Base-by-base conservation (phyloP, 2,329 filamentous ascomycete genomes). In the Alternaria metachromatica region DNA sequence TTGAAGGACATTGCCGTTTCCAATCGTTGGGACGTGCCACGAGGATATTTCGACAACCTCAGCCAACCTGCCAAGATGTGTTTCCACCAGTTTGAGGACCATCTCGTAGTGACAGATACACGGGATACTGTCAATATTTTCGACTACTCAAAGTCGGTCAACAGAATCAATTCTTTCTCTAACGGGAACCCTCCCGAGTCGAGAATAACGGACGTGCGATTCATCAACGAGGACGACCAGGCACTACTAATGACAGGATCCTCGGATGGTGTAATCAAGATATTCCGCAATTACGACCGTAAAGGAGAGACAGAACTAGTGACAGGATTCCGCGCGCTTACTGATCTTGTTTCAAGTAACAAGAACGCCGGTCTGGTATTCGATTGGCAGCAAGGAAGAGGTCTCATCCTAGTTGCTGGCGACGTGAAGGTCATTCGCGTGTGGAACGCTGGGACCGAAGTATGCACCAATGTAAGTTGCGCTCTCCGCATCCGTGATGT, bases 331-430 rank as follows among this genome's bases (percentile, higher is more conserved):
- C 89, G 96, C 50, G 96, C 96, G 5, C 82, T 99, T 63, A 97
- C 93, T 12, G 93, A 99, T 80, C 91, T 98, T 77, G 92, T 98
- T 6, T 93, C 94, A 5, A 97, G 93, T 79, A 97, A 95, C 74
- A 91, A 94, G 75, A 97, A 97, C 78, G 94, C 94, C 1, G 96
- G 96, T 21, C 91, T 99, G 81, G 95, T 98, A 25, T 96, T 98
- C 77, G 95, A 99, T 79, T 99, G 96, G 96, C 95, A 98, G 79
- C 96, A 99, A 82, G 94, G 96, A n/a, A 93, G 93, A 71, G 96
- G 96, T 8, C 92, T 93, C 64, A 90, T 97, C 8, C 86, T 99
- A n/a, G 96, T 98, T 30, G 96, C 96, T 11, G 96, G 96, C 48
- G 96, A 99, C 78, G 93, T 97, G 58, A 92, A 96, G 62, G 92